Evolutionary conservation across 2,329 filamentous ascomycete species (phyloP).

Genomic region (Ceratocystis diversiconidia): DNA sequence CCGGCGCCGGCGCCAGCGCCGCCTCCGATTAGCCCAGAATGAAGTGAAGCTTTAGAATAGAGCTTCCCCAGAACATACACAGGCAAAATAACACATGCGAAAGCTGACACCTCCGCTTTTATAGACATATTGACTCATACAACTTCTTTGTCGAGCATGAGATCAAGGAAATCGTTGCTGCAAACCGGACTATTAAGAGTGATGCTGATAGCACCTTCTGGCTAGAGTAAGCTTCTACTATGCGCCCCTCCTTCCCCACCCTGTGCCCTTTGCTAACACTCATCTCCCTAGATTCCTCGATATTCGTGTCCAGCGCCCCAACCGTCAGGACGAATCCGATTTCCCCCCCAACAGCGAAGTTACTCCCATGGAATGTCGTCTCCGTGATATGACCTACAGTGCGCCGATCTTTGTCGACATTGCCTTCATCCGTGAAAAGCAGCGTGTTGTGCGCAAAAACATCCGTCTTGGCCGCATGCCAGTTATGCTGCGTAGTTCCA

Average conservation of each 20-base stretch:
- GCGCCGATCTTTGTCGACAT: constrained; percentile 90
- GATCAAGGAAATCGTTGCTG: constrained; percentile 89
- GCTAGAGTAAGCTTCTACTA: constrained; percentile 43
- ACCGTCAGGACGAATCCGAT: constrained; percentile 62
- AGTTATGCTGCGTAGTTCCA: constrained; percentile 92
- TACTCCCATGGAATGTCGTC: constrained; percentile 88
- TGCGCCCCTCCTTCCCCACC: neutral
- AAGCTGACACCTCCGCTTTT: neutral
- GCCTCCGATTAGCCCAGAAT: neutral
- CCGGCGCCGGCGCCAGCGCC: constrained; percentile 12
- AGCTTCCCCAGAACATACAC: too few relatives aligned
- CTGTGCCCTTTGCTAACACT: neutral
- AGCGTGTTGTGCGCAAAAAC: constrained; percentile 57
- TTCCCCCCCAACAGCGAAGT: constrained; percentile 57
- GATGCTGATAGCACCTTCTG: constrained; percentile 89
- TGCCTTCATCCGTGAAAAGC: constrained; percentile 70
- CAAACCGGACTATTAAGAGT: constrained; percentile 76
- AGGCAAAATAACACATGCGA: neutral
- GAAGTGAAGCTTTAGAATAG: too few relatives aligned
- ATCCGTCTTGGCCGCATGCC: constrained; percentile 82
- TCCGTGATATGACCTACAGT: constrained; percentile 95
- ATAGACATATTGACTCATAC: constrained; percentile 83
- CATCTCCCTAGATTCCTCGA: constrained; percentile 50
- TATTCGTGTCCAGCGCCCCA: constrained; percentile 72
- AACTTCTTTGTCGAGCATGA: constrained; percentile 97